A percentile compares a stretch with the other conserved stretches of the same genome.
Conservation (phyloP, 2,329 filamentous ascomycete genomes). For the Botrytis squamosa region DNA sequence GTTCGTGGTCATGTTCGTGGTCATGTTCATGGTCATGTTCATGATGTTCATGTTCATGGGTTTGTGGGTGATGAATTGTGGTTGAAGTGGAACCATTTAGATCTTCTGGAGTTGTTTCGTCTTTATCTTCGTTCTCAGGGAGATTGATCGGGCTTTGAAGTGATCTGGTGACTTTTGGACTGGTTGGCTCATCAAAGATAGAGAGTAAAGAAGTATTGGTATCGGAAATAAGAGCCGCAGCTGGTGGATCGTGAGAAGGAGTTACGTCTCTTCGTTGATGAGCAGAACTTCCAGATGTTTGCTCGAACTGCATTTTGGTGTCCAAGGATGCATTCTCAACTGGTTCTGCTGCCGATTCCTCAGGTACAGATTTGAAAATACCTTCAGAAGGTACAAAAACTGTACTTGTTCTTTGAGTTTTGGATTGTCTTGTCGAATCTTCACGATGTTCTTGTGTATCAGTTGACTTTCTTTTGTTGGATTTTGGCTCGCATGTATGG, state of each 20-base stretch:
- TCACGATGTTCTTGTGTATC: slow-evolving; percentile 4
- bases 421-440: slow-evolving; percentile 12
- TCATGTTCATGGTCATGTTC: slow-evolving; percentile 34
- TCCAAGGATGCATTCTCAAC: slow-evolving; percentile 27
- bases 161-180: slow-evolving; percentile 20
- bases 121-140: slow-evolving; percentile 20
- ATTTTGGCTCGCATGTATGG: slow-evolving; percentile 60
- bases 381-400: slow-evolving; percentile 62
- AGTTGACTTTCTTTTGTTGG: slow-evolving; percentile 19
- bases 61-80: slow-evolving; percentile 7
- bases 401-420: slow-evolving; percentile 23
- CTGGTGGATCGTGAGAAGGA: slow-evolving; percentile 60
- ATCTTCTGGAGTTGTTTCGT: slow-evolving; percentile 24
- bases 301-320: slow-evolving; percentile 12
- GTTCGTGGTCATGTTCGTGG: slow-evolving; percentile 30
- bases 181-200: slow-evolving; percentile 55
- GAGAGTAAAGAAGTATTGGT: slow-evolving; percentile 60
- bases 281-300: not conserved
- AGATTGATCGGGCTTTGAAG: slow-evolving; percentile 31
- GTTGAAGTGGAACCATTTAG: slow-evolving; percentile 38
- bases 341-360: slow-evolving; percentile 34
- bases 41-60: slow-evolving; percentile 34
- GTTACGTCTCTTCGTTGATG: slow-evolving; percentile 40
- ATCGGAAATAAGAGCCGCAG: slow-evolving; percentile 54
- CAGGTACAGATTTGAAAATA: slow-evolving; percentile 56